Base-by-base conservation (phyloP, 2,329 filamentous ascomycete genomes). In the Aspergillus bombycis region DNA sequence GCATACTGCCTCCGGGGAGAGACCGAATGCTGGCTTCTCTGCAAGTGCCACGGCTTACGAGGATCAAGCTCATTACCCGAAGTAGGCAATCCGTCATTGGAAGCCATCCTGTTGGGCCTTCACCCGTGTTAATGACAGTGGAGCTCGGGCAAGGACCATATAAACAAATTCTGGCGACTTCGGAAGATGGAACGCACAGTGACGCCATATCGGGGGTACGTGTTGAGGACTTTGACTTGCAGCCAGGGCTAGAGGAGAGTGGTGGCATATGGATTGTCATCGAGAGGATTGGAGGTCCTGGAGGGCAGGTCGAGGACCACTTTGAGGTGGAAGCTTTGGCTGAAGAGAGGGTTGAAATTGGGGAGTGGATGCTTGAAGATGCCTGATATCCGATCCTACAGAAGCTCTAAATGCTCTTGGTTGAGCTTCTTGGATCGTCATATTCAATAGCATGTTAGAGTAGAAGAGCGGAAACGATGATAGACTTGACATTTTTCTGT, bases 241-340 rank as follows among this genome's bases (percentile, higher is more conserved):
- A 88, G 52, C 90, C 92, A 0, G 83, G 81, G n/a, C 78, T 85
- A 67, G 80, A 82, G 62, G 78, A 78, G 34, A 78, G 78, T 11
- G 85, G 85, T 23, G 89, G 89, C 21, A 76, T 93, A 62, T 96
- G 91, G 90, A 81, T 97, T 59, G 89, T 97, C 7, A 81, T 97
- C 48, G 93, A 97, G 78, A 85, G 91, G 67, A 85, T 94, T 71
- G 91, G 88, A n/a, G 85, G 84, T 12, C 82, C 82, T 52, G 79
- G 79, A 6, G 82, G 87, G 84, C 78, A 81, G 62, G 77, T 80
- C 12, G 75, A 79, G 60, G 79, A 81, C 61, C 74, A 77, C 58
- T 72, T 81, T 57, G 74, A 80, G 60, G 76, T 82, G 4, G 80
- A 81, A 63, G 77, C 79, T 21, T 70, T 82, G 60, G 75, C 75